Evolutionary conservation across 805 yeast species (phyloP).

Genomic region (Monosporozyma siamensis): DNA sequence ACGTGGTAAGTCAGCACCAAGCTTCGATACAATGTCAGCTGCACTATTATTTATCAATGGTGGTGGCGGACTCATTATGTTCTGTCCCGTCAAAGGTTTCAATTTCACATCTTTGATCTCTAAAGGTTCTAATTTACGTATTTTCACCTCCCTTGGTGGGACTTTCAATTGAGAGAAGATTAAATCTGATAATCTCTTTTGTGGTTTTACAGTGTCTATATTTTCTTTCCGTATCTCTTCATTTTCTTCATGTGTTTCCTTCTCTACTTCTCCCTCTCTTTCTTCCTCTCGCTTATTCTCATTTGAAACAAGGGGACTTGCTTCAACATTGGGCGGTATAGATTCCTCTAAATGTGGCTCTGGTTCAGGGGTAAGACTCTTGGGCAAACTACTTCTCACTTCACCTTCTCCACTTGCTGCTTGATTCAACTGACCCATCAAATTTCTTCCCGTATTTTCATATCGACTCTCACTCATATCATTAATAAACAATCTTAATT

Average conservation of each 20-base stretch:
- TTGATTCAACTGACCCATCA: slow-evolving; percentile 5
- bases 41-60: background rate
- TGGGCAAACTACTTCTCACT: background rate
- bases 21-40: background rate
- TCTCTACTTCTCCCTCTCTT: too few species aligned
- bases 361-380: background rate
- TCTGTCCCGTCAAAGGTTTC: slow-evolving; percentile 1
- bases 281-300: too few species aligned
- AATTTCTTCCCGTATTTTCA: slow-evolving; percentile 12
- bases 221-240: background rate
- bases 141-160: slow-evolving; percentile 8
- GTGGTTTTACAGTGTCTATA: background rate
- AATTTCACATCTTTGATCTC: slow-evolving; percentile 5
- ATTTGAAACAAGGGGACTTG: too few species aligned
- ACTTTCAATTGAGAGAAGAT: slow-evolving; percentile 11
- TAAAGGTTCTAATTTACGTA: slow-evolving; percentile 14
- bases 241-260: background rate
- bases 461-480: slow-evolving; percentile 21
- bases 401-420: slow-evolving; percentile 1
- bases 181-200: slow-evolving; percentile 7
- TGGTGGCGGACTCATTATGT: background rate
- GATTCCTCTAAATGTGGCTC: background rate
- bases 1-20: background rate
- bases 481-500: slow-evolving; percentile 13
- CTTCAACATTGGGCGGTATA: background rate